Base-by-base conservation (phyloP, 1,139 yeast genomes). In the Taphrina wiesneri region DNA sequence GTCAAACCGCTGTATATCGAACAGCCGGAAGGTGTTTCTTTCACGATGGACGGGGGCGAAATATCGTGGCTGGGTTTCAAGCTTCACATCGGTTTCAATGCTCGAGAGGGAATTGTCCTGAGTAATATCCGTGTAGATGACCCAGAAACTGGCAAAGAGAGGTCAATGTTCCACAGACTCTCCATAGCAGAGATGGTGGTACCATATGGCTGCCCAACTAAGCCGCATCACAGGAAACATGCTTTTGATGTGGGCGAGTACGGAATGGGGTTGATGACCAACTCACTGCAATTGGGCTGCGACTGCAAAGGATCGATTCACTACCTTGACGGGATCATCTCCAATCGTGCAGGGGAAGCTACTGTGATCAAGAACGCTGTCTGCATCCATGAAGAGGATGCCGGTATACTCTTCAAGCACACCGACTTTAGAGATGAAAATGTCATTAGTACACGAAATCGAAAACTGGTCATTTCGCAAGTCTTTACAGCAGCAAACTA, bases 191-290 rank as follows among this genome's bases (percentile, higher is more conserved):
- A 88, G 78, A 87, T 88, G 93, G 86, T 88, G 77, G 95, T 88
- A 68, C 95, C 95, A 36, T 88, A 88, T 73, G 95, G 95, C 67
- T 81, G 82, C 69, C 95, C 95, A 66, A 87, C 85, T 70, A 86
- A 83, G 77, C 92, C 91, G 63, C 92, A 87, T 75, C 91, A 87
- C 74, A 83, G 95, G 79, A 88, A 88, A 76, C 95, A 88, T 72
- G 95, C 95, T 54, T 84, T 88, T 76, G 95, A 88, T 78, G 85
- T 88, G 72, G 95, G 95, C 74, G 95, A 88, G 77, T 87, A 87
- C 75, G 95, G 95, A 78, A 92, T 91, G 70, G 95, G 95, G 73
- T 84, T 85, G 79, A 85, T 88, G 85, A 85, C 95, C 63, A 88
- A 88, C 77, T 89, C 92, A 49, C 81, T 88, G 71, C 79, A 88